Percentiles rank a stretch among this genome's conserved stretches.
These are phyloP conservation scores for Neocallimastix lanati DNA, from an alignment of 192 early-diverging fungal genomes.

Conservation along the genomic window DNA sequence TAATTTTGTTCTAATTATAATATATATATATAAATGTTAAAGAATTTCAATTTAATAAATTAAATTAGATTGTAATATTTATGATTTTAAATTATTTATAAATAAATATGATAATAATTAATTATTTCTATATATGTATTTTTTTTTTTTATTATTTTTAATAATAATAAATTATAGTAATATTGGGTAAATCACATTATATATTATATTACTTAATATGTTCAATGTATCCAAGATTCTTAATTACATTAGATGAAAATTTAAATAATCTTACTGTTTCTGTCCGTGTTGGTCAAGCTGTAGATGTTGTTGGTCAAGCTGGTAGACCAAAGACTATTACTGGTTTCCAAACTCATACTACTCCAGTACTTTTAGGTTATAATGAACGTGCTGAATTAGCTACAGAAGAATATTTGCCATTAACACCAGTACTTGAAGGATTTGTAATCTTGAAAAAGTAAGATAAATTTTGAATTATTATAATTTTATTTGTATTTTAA, in stretches of 20 bases:
- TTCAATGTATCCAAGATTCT: constrained; percentile 93
- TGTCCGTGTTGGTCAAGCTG: constrained; percentile 93
- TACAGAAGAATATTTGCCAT: constrained; percentile 80
- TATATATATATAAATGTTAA: no score
- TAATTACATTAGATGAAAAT: constrained; percentile 87
- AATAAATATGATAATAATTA: no score
- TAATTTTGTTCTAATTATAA: background rate
- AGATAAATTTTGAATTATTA: no score
- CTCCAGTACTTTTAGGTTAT: constrained; percentile 88
- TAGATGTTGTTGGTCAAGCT: constrained; percentile 98
- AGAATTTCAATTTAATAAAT: no score
- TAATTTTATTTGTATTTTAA: no score
- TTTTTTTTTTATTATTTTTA: no score
- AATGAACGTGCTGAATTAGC: constrained; percentile 95
- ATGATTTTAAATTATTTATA: no score
- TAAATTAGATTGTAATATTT: no score
- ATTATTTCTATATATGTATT: background rate
- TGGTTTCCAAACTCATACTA: constrained; percentile 96
- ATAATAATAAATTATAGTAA: constrained; percentile 27
- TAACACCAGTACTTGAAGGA: constrained; percentile 76
- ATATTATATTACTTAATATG: constrained; percentile 82
- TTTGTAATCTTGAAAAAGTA: constrained; percentile 84
- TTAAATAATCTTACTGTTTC: constrained; percentile 63
- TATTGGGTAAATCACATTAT: constrained; percentile 80
- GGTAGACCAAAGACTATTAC: constrained; percentile 97